These are phyloP conservation scores for Pythium chondricola DNA, from an alignment of 352 stramenopile species.

Conservation along the genomic window DNA sequence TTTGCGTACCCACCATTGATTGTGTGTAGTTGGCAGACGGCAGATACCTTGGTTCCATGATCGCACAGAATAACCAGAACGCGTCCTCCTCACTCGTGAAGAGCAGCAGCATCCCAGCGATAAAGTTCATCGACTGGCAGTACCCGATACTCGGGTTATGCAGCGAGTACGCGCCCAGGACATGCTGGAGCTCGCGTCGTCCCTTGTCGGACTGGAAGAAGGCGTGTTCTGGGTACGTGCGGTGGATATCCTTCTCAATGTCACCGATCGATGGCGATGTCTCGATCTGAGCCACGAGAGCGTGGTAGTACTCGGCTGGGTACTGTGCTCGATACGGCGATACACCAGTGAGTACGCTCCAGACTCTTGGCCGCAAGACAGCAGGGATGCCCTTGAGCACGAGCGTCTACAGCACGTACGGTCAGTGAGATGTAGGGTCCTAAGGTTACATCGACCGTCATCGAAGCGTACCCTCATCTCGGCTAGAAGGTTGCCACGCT, in stretches of 20 bases:
- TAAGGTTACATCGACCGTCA: not conserved
- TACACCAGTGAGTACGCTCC: conserved; percentile 31
- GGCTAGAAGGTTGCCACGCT: conserved; percentile 5
- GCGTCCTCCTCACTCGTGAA: conserved; percentile 68
- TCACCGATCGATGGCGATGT: conserved; percentile 28
- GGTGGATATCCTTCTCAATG: conserved; percentile 60
- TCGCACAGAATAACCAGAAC: conserved; percentile 73
- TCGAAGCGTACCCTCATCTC: conserved; percentile 13
- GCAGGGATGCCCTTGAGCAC: conserved; percentile 35
- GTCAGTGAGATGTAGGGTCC: not conserved
- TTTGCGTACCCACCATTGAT: conserved; percentile 63
- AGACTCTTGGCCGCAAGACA: conserved; percentile 33
- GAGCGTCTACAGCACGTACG: conserved; percentile 19
- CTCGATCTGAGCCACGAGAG: conserved; percentile 19
- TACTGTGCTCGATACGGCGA: conserved; percentile 25
- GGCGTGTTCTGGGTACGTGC: conserved; percentile 55
- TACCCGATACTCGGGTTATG: conserved; percentile 55
- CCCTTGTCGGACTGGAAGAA: conserved; percentile 49
- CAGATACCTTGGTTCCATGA: conserved; percentile 61
- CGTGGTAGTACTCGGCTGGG: conserved; percentile 24
- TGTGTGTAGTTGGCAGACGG: conserved; percentile 70
- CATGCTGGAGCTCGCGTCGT: conserved; percentile 40
- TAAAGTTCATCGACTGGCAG: conserved; percentile 78
- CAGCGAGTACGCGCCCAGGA: conserved; percentile 49
- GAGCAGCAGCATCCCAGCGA: conserved; percentile 58